Evolutionary conservation across 1,139 yeast species (phyloP).

Genomic region (Candida anutae): DNA sequence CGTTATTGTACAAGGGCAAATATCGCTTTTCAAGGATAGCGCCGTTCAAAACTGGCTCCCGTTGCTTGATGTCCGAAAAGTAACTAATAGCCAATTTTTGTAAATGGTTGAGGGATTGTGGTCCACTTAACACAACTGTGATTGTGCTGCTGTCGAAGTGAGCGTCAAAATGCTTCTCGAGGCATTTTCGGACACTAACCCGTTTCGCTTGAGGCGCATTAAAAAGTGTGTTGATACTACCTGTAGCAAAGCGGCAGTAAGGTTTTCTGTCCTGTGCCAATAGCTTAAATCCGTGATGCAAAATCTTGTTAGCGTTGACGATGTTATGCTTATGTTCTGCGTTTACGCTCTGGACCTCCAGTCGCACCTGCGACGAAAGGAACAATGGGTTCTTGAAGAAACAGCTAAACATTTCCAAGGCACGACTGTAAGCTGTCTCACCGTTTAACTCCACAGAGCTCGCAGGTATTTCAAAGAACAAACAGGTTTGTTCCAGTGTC

Average conservation of each 20-base stretch:
- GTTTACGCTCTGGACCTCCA: slow-evolving; percentile 53
- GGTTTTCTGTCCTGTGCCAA: slow-evolving; percentile 36
- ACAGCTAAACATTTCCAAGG: slow-evolving; percentile 44
- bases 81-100: slow-evolving; percentile 40
- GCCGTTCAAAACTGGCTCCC: neutral
- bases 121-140: slow-evolving; percentile 53
- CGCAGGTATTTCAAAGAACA: slow-evolving; percentile 51
- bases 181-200: slow-evolving; percentile 13
- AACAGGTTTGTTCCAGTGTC: slow-evolving; percentile 55
- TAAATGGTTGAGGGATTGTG: slow-evolving; percentile 51
- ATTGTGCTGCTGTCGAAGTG: slow-evolving; percentile 34
- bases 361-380: slow-evolving; percentile 27
- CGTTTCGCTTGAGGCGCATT: slow-evolving; percentile 9
- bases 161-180: slow-evolving; percentile 19
- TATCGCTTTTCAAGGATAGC: neutral
- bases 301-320: slow-evolving; percentile 31
- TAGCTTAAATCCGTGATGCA: slow-evolving; percentile 52
- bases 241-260: slow-evolving; percentile 42
- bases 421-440: slow-evolving; percentile 32
- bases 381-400: slow-evolving; percentile 46
- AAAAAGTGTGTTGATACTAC: slow-evolving; percentile 27
- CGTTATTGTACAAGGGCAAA: neutral
- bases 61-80: slow-evolving; percentile 24
- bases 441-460: slow-evolving; percentile 14
- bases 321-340: slow-evolving; percentile 56